Percentiles rank a stretch among this genome's conserved stretches.
Conservation (phyloP, 2,329 filamentous ascomycete genomes). For the Aaosphaeria arxii region DNA sequence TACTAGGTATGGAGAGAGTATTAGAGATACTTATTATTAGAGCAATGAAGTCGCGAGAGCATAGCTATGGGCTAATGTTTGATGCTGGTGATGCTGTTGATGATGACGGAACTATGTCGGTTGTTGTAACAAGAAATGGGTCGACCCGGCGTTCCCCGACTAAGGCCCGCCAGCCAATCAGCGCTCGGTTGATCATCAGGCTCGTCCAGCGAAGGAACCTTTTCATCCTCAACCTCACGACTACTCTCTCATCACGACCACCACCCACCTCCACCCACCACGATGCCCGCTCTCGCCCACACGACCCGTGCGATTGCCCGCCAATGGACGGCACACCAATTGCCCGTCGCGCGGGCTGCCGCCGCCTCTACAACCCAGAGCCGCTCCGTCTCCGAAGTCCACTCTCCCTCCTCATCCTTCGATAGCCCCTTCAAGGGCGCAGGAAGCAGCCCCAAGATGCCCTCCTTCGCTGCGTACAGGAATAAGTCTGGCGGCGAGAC, state of each 20-base stretch:
- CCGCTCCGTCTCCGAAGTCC: constrained; percentile 38
- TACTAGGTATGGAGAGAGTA: too few species aligned
- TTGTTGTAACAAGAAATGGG: background rate
- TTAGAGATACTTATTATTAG: too few species aligned
- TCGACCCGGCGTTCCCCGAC: constrained; percentile 7
- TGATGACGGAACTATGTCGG: too few species aligned
- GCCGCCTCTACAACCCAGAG: constrained; percentile 43
- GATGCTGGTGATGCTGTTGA: too few species aligned
- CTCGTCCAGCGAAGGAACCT: constrained; percentile 4
- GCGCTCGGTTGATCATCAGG: constrained; percentile 6
- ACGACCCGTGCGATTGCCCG: constrained; percentile 47
- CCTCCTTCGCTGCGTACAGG: constrained; percentile 86
- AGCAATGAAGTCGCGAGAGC: too few species aligned
- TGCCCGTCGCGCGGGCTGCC: constrained; percentile 45
- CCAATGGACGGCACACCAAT: constrained; percentile 45
- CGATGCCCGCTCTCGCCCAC: constrained; percentile 50
- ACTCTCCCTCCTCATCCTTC: constrained; percentile 42
- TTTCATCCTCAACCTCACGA: constrained; percentile 9
- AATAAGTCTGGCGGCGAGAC: constrained; percentile 62
- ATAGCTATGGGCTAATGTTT: too few species aligned
- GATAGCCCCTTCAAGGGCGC: constrained; percentile 55
- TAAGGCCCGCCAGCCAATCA: constrained; percentile 12
- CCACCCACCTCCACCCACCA: constrained; percentile 25
- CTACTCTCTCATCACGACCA: constrained; percentile 17
- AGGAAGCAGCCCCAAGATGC: constrained; percentile 64